Conservation (phyloP, 2,329 filamentous ascomycete genomes). For the Graphilbum ipis-grandicollis region DNA sequence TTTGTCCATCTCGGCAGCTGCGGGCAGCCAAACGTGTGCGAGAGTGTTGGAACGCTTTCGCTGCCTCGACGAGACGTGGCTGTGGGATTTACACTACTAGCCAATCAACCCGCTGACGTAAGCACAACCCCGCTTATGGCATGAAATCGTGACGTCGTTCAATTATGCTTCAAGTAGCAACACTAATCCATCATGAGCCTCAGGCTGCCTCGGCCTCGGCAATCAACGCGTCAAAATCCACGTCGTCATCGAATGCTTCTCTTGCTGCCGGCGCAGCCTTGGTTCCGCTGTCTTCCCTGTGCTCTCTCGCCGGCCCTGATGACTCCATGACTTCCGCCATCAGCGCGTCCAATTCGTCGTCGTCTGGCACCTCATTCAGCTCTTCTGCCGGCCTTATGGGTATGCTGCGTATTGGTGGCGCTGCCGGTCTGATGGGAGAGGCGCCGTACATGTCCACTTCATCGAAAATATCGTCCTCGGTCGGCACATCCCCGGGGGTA, state of each 20-base stretch:
- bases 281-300: too few relatives aligned
- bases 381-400: slow-evolving; percentile 19
- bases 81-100: too few relatives aligned
- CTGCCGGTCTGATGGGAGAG: background rate
- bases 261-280: background rate
- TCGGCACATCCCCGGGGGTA: slow-evolving; percentile 16
- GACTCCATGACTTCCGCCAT: slow-evolving; percentile 29
- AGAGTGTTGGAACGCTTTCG: too few relatives aligned
- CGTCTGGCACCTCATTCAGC: slow-evolving; percentile 18
- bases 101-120: too few relatives aligned
- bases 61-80: too few relatives aligned
- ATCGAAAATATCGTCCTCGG: slow-evolving; percentile 18
- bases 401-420: too few relatives aligned
- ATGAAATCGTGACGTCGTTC: too few relatives aligned
- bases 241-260: slow-evolving; percentile 9
- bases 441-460: background rate
- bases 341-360: slow-evolving; percentile 31
- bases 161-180: too few relatives aligned
- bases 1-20: background rate
- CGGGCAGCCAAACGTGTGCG: too few relatives aligned
- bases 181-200: too few relatives aligned
- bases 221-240: slow-evolving; percentile 27
- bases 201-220: slow-evolving; percentile 17
- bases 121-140: too few relatives aligned
- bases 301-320: slow-evolving; percentile 1